Evolutionary conservation across 1,139 yeast genomes (phyloP).

Genomic region (Debaryomyces udenii): DNA sequence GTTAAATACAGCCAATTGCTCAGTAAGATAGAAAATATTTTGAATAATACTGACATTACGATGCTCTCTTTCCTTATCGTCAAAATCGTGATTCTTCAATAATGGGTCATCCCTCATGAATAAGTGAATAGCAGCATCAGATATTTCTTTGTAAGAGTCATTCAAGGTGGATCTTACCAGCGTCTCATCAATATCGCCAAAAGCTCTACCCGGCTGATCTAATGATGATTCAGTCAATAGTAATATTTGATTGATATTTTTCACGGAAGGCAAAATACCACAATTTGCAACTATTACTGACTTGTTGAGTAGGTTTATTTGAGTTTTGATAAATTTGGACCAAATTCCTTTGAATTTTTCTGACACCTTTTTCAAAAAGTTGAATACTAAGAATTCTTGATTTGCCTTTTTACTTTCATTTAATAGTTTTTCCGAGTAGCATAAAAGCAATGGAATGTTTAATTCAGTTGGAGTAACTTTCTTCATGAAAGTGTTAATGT

Average conservation of each 20-base stretch:
- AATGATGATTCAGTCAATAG: slow-evolving; percentile 39
- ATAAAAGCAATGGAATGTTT: slow-evolving; percentile 39
- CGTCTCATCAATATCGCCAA: slow-evolving; percentile 24
- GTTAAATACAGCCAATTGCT: slow-evolving; percentile 44
- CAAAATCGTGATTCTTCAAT: slow-evolving; percentile 48
- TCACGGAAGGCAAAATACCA: slow-evolving; percentile 40
- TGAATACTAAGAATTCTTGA: slow-evolving; percentile 65
- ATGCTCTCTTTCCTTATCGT: slow-evolving; percentile 60
- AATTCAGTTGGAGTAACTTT: slow-evolving; percentile 41
- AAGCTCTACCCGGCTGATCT: slow-evolving; percentile 22
- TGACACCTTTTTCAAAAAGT: slow-evolving; percentile 52
- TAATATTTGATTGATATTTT: slow-evolving; percentile 37
- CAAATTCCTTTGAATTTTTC: slow-evolving; percentile 59
- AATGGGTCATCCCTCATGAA: slow-evolving; percentile 48
- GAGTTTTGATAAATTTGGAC: slow-evolving; percentile 60
- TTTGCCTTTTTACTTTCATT: slow-evolving; percentile 51
- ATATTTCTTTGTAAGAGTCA: slow-evolving; percentile 42
- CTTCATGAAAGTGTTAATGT: slow-evolving; percentile 39
- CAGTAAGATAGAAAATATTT: slow-evolving; percentile 62
- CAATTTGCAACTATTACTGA: slow-evolving; percentile 48
- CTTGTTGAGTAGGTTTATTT: slow-evolving; percentile 56
- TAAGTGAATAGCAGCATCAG: slow-evolving; percentile 39
- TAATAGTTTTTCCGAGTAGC: slow-evolving; percentile 44
- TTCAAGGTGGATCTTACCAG: slow-evolving; percentile 40
- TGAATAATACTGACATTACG: slow-evolving; percentile 64